Conservation (phyloP, 2,329 filamentous ascomycete species). For the Ophiocordyceps unilateralis region DNA sequence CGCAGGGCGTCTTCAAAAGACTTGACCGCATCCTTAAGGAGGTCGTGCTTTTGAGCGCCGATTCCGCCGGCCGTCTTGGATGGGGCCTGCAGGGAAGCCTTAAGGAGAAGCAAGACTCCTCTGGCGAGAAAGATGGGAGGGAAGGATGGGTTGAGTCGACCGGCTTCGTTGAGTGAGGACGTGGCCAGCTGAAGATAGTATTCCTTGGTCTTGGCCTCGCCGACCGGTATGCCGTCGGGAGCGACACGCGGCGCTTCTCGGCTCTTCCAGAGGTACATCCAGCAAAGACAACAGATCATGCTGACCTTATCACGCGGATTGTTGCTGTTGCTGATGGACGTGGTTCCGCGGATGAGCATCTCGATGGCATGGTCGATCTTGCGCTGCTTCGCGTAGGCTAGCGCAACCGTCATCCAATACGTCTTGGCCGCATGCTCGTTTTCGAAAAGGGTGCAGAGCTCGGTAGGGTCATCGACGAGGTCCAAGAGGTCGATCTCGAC, state of each 20-base stretch:
- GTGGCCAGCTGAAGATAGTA: constrained; percentile 85
- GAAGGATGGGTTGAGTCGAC: constrained; percentile 80
- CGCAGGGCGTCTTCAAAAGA: constrained; percentile 89
- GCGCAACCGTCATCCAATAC: constrained; percentile 95
- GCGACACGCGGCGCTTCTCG: constrained; percentile 53
- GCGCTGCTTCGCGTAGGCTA: constrained; percentile 91
- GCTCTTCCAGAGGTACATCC: constrained; percentile 82
- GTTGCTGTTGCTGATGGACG: constrained; percentile 49
- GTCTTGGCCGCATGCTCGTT: constrained; percentile 82
- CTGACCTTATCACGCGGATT: constrained; percentile 71
- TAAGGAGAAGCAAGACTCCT: constrained; percentile 74
- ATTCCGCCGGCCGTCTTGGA: constrained; percentile 49
- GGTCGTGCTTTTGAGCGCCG: constrained; percentile 60
- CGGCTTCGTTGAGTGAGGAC: constrained; percentile 83
- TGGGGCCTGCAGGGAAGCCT: constrained; percentile 67
- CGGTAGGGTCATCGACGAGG: constrained; percentile 81
- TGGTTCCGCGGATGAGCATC: constrained; percentile 56
- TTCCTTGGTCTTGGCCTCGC: constrained; percentile 80
- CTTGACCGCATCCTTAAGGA: constrained; percentile 71
- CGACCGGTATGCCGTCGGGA: constrained; percentile 43
- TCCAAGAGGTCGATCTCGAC: constrained; percentile 91
- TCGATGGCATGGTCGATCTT: constrained; percentile 75
- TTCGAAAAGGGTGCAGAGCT: constrained; percentile 87
- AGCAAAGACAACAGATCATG: constrained; percentile 71
- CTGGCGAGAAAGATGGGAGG: constrained; percentile 82